Conservation (phyloP, 257 asterid genomes). For the Primulina eburnea region DNA sequence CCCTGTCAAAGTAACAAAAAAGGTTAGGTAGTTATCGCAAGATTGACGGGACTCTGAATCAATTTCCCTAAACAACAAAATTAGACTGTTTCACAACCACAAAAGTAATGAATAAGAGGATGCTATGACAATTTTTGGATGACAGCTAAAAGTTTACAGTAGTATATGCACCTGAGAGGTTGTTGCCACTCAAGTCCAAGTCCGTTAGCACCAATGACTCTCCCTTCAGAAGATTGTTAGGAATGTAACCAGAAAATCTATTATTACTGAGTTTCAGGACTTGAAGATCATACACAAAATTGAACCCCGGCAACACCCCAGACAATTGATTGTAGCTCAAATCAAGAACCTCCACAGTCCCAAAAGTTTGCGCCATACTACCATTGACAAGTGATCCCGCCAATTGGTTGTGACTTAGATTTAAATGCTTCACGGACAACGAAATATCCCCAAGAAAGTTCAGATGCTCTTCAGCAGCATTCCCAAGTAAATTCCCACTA, state of each 20-base stretch:
- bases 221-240: constrained; percentile 81
- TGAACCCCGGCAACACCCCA: constrained; percentile 87
- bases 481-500: constrained; percentile 65
- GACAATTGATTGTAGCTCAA: constrained; percentile 87
- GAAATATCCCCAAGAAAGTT: constrained; percentile 55
- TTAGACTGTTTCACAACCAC: not conserved
- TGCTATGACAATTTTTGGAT: not conserved
- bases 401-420: constrained; percentile 73
- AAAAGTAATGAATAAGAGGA: not conserved
- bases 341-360: constrained; percentile 76
- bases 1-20: constrained; percentile 45
- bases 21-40: constrained; percentile 5
- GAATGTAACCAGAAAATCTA: constrained; percentile 66
- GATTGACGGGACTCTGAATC: not conserved
- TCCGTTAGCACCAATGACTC: constrained; percentile 70
- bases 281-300: constrained; percentile 79
- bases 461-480: constrained; percentile 43
- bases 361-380: constrained; percentile 57
- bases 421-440: constrained; percentile 59
- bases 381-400: constrained; percentile 69
- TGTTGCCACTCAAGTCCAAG: constrained; percentile 86
- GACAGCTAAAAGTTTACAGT: not conserved
- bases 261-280: constrained; percentile 78
- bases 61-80: constrained; percentile 8
- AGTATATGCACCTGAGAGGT: constrained; percentile 65